A percentile compares a stretch with the other conserved stretches of the same genome.
Evolutionary conservation across 2,329 filamentous ascomycete species (phyloP).

Genomic region (Fragosphaeria purpurea): DNA sequence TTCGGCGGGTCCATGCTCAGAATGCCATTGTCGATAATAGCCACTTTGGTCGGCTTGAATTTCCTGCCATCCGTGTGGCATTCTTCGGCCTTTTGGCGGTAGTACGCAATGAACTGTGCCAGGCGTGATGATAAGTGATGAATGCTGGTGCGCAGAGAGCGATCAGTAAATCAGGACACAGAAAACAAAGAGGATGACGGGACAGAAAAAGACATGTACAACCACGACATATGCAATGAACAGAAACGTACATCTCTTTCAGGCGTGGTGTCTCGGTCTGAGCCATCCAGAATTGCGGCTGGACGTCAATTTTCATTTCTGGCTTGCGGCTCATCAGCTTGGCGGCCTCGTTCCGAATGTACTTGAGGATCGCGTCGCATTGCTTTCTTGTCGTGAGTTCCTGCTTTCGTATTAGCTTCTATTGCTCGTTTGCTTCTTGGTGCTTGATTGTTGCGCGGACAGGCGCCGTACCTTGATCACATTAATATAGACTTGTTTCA

Average conservation of each 20-base stretch:
- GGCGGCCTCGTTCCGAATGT: not conserved
- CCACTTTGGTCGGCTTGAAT: slow-evolving; percentile 2
- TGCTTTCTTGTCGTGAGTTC: not conserved
- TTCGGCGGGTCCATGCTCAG: slow-evolving; percentile 1
- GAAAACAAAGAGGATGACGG: not conserved
- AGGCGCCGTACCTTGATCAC: slow-evolving; percentile 2
- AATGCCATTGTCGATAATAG: slow-evolving; percentile 11
- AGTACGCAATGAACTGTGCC: slow-evolving; percentile 2
- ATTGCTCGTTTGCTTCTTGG: not conserved
- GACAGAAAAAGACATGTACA: not conserved
- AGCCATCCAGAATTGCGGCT: slow-evolving; percentile 1
- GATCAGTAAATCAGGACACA: no score
- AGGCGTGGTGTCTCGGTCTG: not conserved
- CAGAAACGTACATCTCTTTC: slow-evolving; percentile 1
- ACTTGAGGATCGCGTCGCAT: not conserved
- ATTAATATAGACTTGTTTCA: slow-evolving; percentile 2
- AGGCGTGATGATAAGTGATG: slow-evolving; percentile 2
- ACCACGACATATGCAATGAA: not conserved
- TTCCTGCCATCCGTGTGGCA: not conserved
- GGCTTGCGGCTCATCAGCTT: not conserved
- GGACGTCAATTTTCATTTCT: not conserved
- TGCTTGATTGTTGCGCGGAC: not conserved
- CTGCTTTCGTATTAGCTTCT: not conserved
- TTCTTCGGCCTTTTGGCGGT: not conserved
- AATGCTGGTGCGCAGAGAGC: not conserved